Base-by-base conservation (phyloP, 2,329 filamentous ascomycete species). In the Microsporum canis region DNA sequence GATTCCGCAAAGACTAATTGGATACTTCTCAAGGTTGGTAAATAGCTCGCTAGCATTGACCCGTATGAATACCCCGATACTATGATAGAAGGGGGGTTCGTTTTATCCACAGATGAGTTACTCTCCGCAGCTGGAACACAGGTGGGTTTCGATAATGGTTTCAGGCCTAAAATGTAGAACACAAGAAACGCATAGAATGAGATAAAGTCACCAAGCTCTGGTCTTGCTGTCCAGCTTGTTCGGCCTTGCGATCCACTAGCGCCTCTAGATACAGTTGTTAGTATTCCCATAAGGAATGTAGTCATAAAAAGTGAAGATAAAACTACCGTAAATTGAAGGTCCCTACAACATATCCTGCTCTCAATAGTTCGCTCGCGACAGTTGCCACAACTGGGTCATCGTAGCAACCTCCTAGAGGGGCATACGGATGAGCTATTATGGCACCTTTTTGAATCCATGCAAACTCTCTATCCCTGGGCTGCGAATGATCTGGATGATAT, bases 51-150 rank as follows among this genome's bases (percentile, higher is more conserved):
- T 43, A 97, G 83, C 69, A 96, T 82, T 3, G 90, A 89, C 49
- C 94, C 94, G 72, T 96, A 96, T 0, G 91, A 96, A 72, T 96
- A 96, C 10, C 91, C 91, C 1, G 82, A 87, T 5, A 94, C 77
- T 3, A 96, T 67, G 0, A 86, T 64, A 38, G 69, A 67, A 12
- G 75, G 31, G 12, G 5, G 6, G 51, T 4, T 64, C 1, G 23
- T n/a, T 10, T 29, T 27, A 3, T 34, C 31, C 31, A 17, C 17
- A 1, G 73, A 75, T 1, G 65, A n/a, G 17, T 5, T 12, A 53
- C 23, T 34, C 10, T 17, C 23, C 17, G 5, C 14, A 33, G 29
- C 6, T 12, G n/a, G 2, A 29, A 3, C 38, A 10, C 34, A 27
- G 8, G 14, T 7, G 7, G 12, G n/a, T 14, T 29, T 23, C 23